Evolutionary conservation across 306 rosid species (phyloP).

Genomic region (Cyclanthera cordifolia): DNA sequence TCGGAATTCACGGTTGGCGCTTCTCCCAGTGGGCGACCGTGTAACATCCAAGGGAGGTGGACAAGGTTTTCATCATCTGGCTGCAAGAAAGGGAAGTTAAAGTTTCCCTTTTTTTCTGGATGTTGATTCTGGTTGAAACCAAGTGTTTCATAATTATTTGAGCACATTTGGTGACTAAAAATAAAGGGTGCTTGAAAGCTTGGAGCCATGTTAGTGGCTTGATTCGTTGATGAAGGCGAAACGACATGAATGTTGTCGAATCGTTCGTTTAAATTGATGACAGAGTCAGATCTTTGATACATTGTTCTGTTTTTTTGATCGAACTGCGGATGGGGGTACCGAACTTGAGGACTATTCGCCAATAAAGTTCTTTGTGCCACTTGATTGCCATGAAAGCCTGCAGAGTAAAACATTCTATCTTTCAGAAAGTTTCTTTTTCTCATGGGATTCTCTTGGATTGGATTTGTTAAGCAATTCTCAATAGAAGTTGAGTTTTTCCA

Average conservation of each 20-base stretch:
- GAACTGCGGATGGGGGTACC: constrained; percentile 28
- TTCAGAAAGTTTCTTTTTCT: constrained; percentile 36
- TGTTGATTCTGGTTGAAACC: constrained; percentile 33
- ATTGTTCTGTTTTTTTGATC: constrained; percentile 26
- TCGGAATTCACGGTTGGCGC: constrained; percentile 30
- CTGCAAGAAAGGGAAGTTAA: constrained; percentile 58
- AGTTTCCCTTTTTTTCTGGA: constrained; percentile 28
- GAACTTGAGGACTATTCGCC: constrained; percentile 22
- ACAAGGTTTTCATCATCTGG: constrained; percentile 37
- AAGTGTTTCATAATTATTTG: constrained; percentile 18
- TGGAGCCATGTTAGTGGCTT: constrained; percentile 25
- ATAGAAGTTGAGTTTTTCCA: constrained; percentile 50
- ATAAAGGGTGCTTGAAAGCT: constrained; percentile 32
- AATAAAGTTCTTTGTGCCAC: constrained; percentile 21
- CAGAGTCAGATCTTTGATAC: constrained; percentile 32
- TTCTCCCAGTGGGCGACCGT: constrained; percentile 35
- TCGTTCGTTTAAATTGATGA: constrained; percentile 26
- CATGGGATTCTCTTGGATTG: constrained; percentile 24
- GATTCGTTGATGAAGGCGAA: constrained; percentile 29
- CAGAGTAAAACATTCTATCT: constrained; percentile 27
- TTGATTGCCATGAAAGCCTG: constrained; percentile 25
- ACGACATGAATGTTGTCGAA: constrained; percentile 25
- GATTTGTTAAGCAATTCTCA: constrained; percentile 28
- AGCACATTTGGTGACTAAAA: background rate
- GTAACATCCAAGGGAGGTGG: constrained; percentile 40